Percentiles rank a stretch among this genome's conserved stretches.
phyloP scores from a whole-genome alignment of 2,329 filamentous ascomycete genomes.

The Phyllachora maydis region DNA sequence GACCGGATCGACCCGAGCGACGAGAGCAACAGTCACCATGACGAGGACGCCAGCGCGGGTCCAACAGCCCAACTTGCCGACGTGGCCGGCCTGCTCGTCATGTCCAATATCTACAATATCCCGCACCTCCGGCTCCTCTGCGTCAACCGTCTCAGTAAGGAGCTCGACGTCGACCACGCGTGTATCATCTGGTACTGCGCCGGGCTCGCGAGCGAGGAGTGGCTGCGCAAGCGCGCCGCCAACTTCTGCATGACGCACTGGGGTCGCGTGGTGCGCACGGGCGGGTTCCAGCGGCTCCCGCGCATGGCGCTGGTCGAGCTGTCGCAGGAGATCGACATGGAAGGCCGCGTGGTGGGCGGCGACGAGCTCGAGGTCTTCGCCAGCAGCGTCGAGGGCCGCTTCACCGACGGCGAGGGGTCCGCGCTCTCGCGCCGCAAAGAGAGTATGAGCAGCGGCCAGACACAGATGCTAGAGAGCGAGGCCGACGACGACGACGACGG shows the following conservation, averaged over 20 bases:
- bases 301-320: conserved; percentile 70
- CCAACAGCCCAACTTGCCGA: conserved; percentile 64
- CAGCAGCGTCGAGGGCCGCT: conserved; percentile 26
- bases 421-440: conserved; percentile 26
- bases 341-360: conserved; percentile 76
- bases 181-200: conserved; percentile 95
- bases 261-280: conserved; percentile 80
- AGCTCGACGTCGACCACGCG: conserved; percentile 85
- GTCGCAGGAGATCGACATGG: conserved; percentile 80
- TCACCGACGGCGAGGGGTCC: conserved; percentile 14
- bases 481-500: conserved; percentile 39
- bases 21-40: conserved; percentile 29
- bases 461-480: conserved; percentile 34
- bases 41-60: no score
- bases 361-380: conserved; percentile 50
- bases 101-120: conserved; percentile 97
- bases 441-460: conserved; percentile 37
- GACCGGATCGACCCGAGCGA: conserved; percentile 53
- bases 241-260: conserved; percentile 83
- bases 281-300: conserved; percentile 66
- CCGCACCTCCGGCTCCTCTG: conserved; percentile 79
- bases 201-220: conserved; percentile 75
- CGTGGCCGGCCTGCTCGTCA: conserved; percentile 83
- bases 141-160: conserved; percentile 72
- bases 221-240: conserved; percentile 76